Evolutionary conservation across 805 yeast genomes (phyloP), one percentile per base, ranked within the genome.

Genomic region (Candida vartiovaarae): DNA sequence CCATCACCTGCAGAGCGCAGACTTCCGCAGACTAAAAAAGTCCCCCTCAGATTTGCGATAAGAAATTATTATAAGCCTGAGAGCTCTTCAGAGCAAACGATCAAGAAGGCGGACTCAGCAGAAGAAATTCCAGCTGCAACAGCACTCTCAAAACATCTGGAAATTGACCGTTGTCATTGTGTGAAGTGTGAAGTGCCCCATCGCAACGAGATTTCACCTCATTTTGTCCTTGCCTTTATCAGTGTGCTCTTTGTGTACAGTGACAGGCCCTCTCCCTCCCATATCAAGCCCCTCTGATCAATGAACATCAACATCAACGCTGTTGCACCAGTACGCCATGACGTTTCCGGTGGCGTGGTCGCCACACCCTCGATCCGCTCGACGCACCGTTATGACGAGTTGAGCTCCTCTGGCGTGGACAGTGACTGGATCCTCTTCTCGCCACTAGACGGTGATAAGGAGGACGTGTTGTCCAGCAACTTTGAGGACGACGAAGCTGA

Each of bases 351-450:
- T 10, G 10, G 33, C 23, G 10, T 33, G 20, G 15, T 29, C 30
- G 8, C 15, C 27, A 15, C 20, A 15, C 20, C 20, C 20, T 15
- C 20, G 20, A 15, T 15, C 20, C 20, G 20, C 20, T 15, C 20
- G 20, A 15, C 20, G 28, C 34, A 37, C 11, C 20, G 40, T 23
- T 38, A 31, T 10, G 34, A 33, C 23, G 38, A 36, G 32, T 34
- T 37, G 33, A 55, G 60, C 41, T 54, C 60, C 1, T 48, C 50
- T 25, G 56, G 55, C 10, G 51, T 50, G 2, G 58, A 51, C 8
- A 54, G 53, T 15, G 60, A 56, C 38, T 57, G 61, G 61, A 49
- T 58, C 39, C 39, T 57, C 39, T 57, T 58, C 39, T 51, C 57
- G 0, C 59, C 60, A 8, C 43, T 36, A 5, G 40, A 40, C 28